Base-by-base conservation (phyloP, 139 green algal genomes). In the Tetradesmus obliquus region DNA sequence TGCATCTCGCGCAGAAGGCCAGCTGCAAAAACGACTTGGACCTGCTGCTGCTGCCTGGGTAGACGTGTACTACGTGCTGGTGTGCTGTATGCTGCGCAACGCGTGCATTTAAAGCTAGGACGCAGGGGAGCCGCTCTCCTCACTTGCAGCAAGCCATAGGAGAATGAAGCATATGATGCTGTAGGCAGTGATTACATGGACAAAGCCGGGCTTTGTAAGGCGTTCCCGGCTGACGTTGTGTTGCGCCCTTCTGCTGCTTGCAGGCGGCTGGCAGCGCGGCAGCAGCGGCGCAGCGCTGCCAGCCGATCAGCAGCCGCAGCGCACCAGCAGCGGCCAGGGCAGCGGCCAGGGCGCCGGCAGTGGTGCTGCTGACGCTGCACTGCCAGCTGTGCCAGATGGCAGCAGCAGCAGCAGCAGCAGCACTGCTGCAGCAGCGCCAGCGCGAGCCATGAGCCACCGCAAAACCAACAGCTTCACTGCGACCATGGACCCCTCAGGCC, bases 401-500 rank as follows among this genome's bases (percentile, higher is more conserved):
- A 74, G 20, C 58, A 79, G 57, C 58, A 79, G 58, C 84, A 89
- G 84, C 84, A 89, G 84, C 76, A 71, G 15, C 32, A 66, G 45
- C 24, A 90, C 6, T 10, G 24, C 84, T 57, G 20, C 84, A 9
- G 12, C 22, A 45, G 66, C 1, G 9, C 60, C 20, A 51, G 82
- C 20, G 2, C 58, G 57, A 6, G 58, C n/a, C 12, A 17, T 45
- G 45, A 89, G 86, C 69, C 82, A 92, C 82, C 10, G 82, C 5
- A 57, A 66, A 8, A 83, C 62, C 32, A 82, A 58, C 62, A 85
- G 62, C 80, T 92, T 92, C 62, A 89, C 89, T 7, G 82, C 89
- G 6, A 32, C 58, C 8, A 88, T 92, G 89, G 89, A 92, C 82
- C 82, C 89, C 45, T 84, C 69, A 71, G 89, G 89, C 19, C 55